phyloP scores from a whole-genome alignment of 768 basidiomycete genomes.

The Scleroderma citrinum region DNA sequence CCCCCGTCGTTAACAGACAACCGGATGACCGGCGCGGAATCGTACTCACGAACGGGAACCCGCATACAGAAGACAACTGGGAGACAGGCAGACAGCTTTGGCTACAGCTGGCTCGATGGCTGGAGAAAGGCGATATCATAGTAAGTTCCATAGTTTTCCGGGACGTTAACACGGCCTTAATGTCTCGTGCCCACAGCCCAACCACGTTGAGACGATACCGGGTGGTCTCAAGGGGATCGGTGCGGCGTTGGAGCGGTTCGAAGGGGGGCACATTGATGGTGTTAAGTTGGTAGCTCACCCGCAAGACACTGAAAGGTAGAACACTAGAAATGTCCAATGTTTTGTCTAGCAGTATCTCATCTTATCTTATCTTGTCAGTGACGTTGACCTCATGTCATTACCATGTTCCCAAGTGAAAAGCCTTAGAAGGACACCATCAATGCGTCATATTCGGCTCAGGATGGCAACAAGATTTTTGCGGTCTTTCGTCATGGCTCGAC shows the following conservation, averaged over 20 bases:
- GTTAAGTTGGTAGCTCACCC: constrained; percentile 40
- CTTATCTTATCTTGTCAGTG: constrained; percentile 16
- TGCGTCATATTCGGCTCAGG: constrained; percentile 26
- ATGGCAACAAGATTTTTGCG: constrained; percentile 28
- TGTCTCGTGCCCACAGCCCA: constrained; percentile 29
- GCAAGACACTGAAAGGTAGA: constrained; percentile 37
- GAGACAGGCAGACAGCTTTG: constrained; percentile 29
- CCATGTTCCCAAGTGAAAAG: constrained; percentile 16
- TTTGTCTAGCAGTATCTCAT: constrained; percentile 18
- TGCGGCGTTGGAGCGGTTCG: constrained; percentile 37
- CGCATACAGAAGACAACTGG: constrained; percentile 29
- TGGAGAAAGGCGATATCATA: constrained; percentile 28
- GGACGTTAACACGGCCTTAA: neutral
- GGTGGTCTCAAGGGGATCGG: constrained; percentile 39
- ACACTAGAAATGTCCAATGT: constrained; percentile 5
- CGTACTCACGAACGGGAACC: constrained; percentile 28
- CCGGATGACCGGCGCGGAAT: constrained; percentile 23
- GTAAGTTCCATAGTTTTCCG: constrained; percentile 14
- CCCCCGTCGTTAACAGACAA: constrained; percentile 26
- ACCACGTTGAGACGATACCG: constrained; percentile 35
- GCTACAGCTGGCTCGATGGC: constrained; percentile 20
- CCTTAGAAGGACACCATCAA: constrained; percentile 24
- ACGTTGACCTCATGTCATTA: constrained; percentile 14
- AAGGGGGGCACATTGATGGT: constrained; percentile 37
- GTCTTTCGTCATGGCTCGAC: constrained; percentile 25